Conservation (phyloP, 768 basidiomycete species). For the Jaapia argillacea region DNA sequence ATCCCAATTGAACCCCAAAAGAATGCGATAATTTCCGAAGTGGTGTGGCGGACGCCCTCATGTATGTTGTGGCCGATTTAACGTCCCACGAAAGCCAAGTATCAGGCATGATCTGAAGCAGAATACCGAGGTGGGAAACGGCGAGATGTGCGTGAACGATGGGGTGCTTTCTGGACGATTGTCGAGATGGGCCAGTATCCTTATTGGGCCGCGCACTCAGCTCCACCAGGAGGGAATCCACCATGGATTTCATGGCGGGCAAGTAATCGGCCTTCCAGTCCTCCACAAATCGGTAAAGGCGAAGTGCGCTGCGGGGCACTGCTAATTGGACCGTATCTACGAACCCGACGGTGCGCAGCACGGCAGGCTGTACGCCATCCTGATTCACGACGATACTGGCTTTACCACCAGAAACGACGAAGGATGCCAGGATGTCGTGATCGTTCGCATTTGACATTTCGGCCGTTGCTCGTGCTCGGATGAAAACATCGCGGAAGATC, state of each 20-base stretch:
- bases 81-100: conserved; percentile 79
- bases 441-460: conserved; percentile 27
- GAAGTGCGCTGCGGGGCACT: conserved; percentile 75
- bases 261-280: conserved; percentile 79
- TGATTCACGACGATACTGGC: conserved; percentile 36
- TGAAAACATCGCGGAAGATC: conserved; percentile 38
- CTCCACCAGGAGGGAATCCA: conserved; percentile 58
- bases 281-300: conserved; percentile 68
- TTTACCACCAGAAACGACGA: conserved; percentile 37
- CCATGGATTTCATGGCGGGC: conserved; percentile 59
- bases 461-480: conserved; percentile 49
- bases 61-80: conserved; percentile 36
- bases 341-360: conserved; percentile 32
- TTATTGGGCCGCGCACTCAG: conserved; percentile 19
- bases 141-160: conserved; percentile 37
- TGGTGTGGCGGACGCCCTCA: conserved; percentile 27
- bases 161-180: conserved; percentile 5
- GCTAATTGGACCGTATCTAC: conserved; percentile 38
- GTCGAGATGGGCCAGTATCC: conserved; percentile 15
- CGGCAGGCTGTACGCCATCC: conserved; percentile 29
- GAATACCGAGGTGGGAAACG: conserved; percentile 41
- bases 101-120: conserved; percentile 79
- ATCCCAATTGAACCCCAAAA: conserved; percentile 58
- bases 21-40: conserved; percentile 23
- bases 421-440: conserved; percentile 52